These are phyloP conservation scores for Arbutus unedo DNA, from an alignment of 148 eudicot genomes.

Conservation along the genomic window DNA sequence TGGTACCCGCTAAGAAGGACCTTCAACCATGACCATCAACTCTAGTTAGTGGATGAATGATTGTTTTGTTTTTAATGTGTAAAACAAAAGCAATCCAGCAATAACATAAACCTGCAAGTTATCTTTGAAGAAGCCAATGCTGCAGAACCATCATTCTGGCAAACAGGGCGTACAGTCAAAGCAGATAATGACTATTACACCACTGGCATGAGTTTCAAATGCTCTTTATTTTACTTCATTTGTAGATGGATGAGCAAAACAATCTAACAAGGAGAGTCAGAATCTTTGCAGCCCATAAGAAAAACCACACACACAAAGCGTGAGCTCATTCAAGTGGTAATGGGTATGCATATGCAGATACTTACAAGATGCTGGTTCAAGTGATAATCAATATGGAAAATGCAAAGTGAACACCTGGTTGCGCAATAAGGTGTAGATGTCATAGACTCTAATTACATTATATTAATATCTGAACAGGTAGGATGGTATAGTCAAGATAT, in stretches of 20 bases:
- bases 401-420: not conserved
- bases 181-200: slow-evolving; percentile 12
- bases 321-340: not conserved
- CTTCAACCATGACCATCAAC: slow-evolving; percentile 24
- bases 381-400: not conserved
- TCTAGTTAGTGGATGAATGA: not conserved
- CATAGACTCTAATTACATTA: not conserved
- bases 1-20: slow-evolving; percentile 46
- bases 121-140: slow-evolving; percentile 34
- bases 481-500: not conserved
- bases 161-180: slow-evolving; percentile 8
- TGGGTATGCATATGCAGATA: slow-evolving; percentile 5
- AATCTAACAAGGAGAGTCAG: not conserved
- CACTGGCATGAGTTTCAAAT: not conserved
- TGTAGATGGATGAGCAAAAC: slow-evolving; percentile 1
- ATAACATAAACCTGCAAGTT: slow-evolving; percentile 34
- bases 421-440: not conserved
- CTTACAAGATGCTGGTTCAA: not conserved
- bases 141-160: slow-evolving; percentile 25
- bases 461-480: not conserved
- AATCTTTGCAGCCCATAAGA: not conserved
- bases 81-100: not conserved
- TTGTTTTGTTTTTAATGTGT: not conserved
- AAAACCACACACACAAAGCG: not conserved
- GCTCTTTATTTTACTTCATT: not conserved